Evolutionary conservation across 108 stramenopile genomes (phyloP).

Genomic region (Nitzschia sp.): DNA sequence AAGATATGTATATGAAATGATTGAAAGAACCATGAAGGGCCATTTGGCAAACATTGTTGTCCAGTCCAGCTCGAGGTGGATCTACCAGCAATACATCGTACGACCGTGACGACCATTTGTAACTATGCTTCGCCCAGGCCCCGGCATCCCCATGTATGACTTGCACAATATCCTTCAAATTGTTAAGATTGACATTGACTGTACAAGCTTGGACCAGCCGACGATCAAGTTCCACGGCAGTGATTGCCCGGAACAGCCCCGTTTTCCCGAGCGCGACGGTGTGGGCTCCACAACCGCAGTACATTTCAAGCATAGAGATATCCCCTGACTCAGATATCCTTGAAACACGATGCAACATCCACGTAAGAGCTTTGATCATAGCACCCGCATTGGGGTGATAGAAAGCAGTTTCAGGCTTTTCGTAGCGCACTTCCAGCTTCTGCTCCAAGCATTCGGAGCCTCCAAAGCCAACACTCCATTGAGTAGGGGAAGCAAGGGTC

Average conservation of each 20-base stretch:
- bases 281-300: slow-evolving; percentile 81
- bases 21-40: slow-evolving; percentile 53
- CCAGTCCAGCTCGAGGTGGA: slow-evolving; percentile 66
- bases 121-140: slow-evolving; percentile 42
- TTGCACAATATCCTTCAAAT: slow-evolving; percentile 19
- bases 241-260: slow-evolving; percentile 40
- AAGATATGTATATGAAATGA: slow-evolving; percentile 69
- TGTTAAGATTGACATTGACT: slow-evolving; percentile 54
- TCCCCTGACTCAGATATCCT: slow-evolving; percentile 3
- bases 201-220: slow-evolving; percentile 60
- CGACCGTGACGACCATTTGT: slow-evolving; percentile 20
- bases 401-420: slow-evolving; percentile 73
- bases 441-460: background rate
- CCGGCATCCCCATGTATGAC: slow-evolving; percentile 52
- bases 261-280: slow-evolving; percentile 69
- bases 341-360: slow-evolving; percentile 59
- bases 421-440: slow-evolving; percentile 45
- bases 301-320: slow-evolving; percentile 62
- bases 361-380: slow-evolving; percentile 62
- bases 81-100: slow-evolving; percentile 74
- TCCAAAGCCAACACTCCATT: slow-evolving; percentile 10
- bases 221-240: slow-evolving; percentile 69
- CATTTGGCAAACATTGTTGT: slow-evolving; percentile 58
- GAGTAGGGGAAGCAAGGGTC: background rate
- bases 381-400: slow-evolving; percentile 74